These are phyloP conservation scores for Hansenula sp. DNA, from an alignment of 1,139 yeast species.

Conservation along the genomic window DNA sequence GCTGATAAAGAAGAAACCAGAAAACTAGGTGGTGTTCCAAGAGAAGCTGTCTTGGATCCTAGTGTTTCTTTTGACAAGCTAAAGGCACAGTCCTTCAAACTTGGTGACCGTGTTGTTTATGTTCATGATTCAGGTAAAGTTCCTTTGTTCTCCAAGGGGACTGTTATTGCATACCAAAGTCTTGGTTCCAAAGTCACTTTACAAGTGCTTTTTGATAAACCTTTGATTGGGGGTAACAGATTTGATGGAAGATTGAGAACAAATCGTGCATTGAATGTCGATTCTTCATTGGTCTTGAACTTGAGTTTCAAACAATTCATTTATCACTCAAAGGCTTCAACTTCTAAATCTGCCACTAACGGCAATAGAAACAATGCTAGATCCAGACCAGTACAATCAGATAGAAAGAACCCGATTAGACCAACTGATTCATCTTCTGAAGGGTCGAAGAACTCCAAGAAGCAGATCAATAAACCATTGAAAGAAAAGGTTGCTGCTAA, in stretches of 20 bases:
- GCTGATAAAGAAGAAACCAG: conserved; percentile 44
- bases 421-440: conserved; percentile 6
- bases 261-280: conserved; percentile 81
- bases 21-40: conserved; percentile 79
- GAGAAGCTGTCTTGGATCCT: conserved; percentile 79
- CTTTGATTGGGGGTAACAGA: conserved; percentile 77
- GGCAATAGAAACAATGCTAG: conserved; percentile 13
- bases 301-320: conserved; percentile 70
- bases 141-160: conserved; percentile 84
- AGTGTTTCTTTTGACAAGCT: conserved; percentile 67
- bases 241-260: conserved; percentile 74
- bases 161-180: conserved; percentile 78
- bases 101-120: conserved; percentile 89
- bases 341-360: conserved; percentile 33
- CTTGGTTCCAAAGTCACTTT: conserved; percentile 48
- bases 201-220: conserved; percentile 79
- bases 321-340: conserved; percentile 68
- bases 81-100: conserved; percentile 68
- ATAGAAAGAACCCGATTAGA: conserved; percentile 1
- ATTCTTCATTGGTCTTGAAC: conserved; percentile 79
- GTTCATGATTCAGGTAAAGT: conserved; percentile 83
- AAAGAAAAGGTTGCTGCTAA: conserved; percentile 7
- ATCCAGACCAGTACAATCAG: conserved; percentile 8
- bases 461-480: not conserved
- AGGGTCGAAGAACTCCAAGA: too few species aligned